Evolutionary conservation across 2,329 filamentous ascomycete genomes (phyloP).

Genomic region (Clarireedia hainanense): DNA sequence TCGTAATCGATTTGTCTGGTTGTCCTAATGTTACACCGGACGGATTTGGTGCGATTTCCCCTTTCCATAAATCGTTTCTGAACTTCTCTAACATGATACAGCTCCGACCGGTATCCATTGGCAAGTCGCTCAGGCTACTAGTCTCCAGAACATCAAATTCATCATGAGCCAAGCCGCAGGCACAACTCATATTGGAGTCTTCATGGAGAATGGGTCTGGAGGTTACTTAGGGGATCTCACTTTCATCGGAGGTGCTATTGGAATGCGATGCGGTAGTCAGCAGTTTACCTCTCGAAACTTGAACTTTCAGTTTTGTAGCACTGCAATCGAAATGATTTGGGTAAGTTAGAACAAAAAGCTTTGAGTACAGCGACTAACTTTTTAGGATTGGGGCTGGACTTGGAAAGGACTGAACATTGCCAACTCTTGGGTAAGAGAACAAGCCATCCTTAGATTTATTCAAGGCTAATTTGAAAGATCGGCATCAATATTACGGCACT

Average conservation of each 20-base stretch:
- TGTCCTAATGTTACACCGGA: too few relatives aligned
- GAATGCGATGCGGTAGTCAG: conserved; percentile 53
- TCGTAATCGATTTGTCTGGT: conserved; percentile 46
- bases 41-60: too few relatives aligned
- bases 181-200: conserved; percentile 47
- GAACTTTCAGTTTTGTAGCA: conserved; percentile 61
- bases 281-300: conserved; percentile 53
- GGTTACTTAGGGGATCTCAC: conserved; percentile 10
- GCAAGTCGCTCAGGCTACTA: conserved; percentile 46
- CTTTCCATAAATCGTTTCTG: too few relatives aligned
- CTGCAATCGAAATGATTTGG: conserved; percentile 24
- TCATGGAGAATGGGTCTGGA: conserved; percentile 24
- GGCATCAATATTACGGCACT: conserved; percentile 26
- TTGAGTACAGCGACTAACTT: too few relatives aligned
- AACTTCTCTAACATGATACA: not conserved
- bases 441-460: too few relatives aligned
- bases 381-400: conserved; percentile 52
- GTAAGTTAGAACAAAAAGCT: too few relatives aligned
- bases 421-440: not conserved
- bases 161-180: conserved; percentile 32
- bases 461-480: not conserved
- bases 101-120: conserved; percentile 42
- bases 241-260: conserved; percentile 19
- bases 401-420: not conserved
- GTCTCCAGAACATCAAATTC: conserved; percentile 52